Conservation (phyloP, 1,139 yeast genomes). For the Hansenula lynferdii region DNA sequence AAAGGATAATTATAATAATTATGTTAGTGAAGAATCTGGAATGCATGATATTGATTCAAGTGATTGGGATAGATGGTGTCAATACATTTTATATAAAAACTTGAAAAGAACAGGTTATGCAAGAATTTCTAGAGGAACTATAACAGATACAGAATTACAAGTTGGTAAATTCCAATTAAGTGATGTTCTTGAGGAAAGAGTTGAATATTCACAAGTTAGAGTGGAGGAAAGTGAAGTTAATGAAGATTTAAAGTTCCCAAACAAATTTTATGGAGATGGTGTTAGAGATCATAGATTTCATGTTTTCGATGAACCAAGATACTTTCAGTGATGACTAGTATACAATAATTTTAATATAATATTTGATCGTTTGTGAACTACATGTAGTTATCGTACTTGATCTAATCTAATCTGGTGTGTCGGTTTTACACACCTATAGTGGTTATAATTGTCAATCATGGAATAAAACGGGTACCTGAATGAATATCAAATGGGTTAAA, state of each 20-base stretch:
- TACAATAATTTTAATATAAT: background rate
- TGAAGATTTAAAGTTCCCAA: slow-evolving; percentile 71
- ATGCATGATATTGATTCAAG: slow-evolving; percentile 91
- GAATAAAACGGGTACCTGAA: too few relatives aligned
- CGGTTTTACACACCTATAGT: too few relatives aligned
- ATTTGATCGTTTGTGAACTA: background rate
- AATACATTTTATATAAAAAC: slow-evolving; percentile 84
- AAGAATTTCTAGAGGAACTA: slow-evolving; percentile 86
- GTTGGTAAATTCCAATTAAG: slow-evolving; percentile 84
- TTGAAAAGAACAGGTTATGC: slow-evolving; percentile 91
- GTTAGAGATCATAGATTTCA: slow-evolving; percentile 92
- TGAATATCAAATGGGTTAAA: too few relatives aligned
- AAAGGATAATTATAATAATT: slow-evolving; percentile 87
- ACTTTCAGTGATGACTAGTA: slow-evolving; percentile 34
- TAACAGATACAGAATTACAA: slow-evolving; percentile 95
- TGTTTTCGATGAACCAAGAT: slow-evolving; percentile 85
- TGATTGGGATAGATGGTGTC: slow-evolving; percentile 99
- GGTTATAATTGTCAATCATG: too few relatives aligned
- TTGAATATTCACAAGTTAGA: slow-evolving; percentile 49
- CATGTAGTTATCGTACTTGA: background rate
- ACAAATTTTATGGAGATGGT: slow-evolving; percentile 85
- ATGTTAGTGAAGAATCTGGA: slow-evolving; percentile 77
- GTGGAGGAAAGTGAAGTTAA: slow-evolving; percentile 54
- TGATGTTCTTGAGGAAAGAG: slow-evolving; percentile 36
- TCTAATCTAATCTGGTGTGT: too few relatives aligned